Evolutionary conservation across 1,139 yeast species (phyloP), one percentile per base, ranked within the genome.

Genomic region (Candida mesenterica): DNA sequence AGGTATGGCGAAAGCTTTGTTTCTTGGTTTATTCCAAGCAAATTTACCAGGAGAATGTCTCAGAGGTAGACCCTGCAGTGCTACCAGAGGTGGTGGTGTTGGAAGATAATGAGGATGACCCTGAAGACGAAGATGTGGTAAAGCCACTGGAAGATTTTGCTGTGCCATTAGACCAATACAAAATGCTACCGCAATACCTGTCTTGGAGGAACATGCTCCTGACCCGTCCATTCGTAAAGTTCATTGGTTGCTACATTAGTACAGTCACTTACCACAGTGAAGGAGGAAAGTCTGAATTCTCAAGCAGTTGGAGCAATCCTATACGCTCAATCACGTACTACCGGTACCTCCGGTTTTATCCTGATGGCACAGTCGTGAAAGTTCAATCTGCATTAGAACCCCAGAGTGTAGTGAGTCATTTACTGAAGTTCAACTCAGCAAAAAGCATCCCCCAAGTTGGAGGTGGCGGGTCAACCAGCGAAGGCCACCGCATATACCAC

Each of bases 311-410:
- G 84, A 61, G 72, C 28, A 77, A 79, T 41, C 96, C 97, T 0
- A 76, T 86, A 14, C 77, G 86, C 49, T 78, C 89, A 55, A 85
- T 90, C 32, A 87, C 96, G 0, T 92, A 90, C 54, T 92, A 87
- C 57, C 67, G 98, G 41, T 92, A 88, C 55, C 59, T 84, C 25
- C 66, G 97, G 39, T 89, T 92, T 52, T 86, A 74, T 52, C 82
- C 82, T 0, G 85, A 86, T 50, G 97, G 97, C 0, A 66, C 74
- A 0, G 84, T 88, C 40, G 58, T 82, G 26, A 77, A 83, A 52
- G 70, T 82, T 15, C 66, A 85, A 14, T 74, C 92, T 0, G 72
- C 81, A 3, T 65, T 78, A 38, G 88, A 83, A 43, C 96, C 96
- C 0, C 52, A 57, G 2, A 54, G 61, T 31, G 80, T 86, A 4